These are phyloP conservation scores for Thermochaetoides dissita DNA, from an alignment of 2,329 filamentous ascomycete genomes.

Conservation along the genomic window DNA sequence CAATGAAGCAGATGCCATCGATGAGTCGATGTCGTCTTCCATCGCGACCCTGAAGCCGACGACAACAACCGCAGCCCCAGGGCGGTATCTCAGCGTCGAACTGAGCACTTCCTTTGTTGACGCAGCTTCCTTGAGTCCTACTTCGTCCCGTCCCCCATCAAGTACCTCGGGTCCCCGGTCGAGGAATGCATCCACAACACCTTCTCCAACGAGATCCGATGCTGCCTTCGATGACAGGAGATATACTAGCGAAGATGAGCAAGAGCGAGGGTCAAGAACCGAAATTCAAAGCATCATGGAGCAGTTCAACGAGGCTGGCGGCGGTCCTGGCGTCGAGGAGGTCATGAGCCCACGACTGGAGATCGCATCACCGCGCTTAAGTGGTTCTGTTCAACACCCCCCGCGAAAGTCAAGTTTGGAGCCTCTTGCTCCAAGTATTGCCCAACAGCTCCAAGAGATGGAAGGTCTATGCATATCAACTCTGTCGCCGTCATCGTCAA, in stretches of 20 bases:
- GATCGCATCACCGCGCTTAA: constrained; percentile 63
- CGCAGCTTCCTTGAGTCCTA: constrained; percentile 43
- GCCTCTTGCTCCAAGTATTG: constrained; percentile 41
- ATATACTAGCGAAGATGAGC: constrained; percentile 46
- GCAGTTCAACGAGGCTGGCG: constrained; percentile 68
- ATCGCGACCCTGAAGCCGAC: constrained; percentile 35
- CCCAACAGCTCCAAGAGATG: constrained; percentile 34
- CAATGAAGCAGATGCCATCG: neutral
- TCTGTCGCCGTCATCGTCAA: constrained; percentile 20
- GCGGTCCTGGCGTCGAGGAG: constrained; percentile 60
- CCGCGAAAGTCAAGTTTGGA: constrained; percentile 80
- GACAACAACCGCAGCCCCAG: constrained; percentile 31
- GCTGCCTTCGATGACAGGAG: constrained; percentile 43
- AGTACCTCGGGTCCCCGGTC: constrained; percentile 40
- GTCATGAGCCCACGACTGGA: constrained; percentile 86
- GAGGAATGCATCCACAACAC: constrained; percentile 16
- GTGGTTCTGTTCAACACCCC: constrained; percentile 55
- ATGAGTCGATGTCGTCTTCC: constrained; percentile 29
- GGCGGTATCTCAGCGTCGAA: constrained; percentile 25
- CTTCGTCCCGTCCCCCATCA: constrained; percentile 41
- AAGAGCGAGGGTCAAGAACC: constrained; percentile 56
- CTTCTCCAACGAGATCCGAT: constrained; percentile 42
- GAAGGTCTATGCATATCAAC: constrained; percentile 28
- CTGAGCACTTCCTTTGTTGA: constrained; percentile 32
- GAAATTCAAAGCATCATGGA: constrained; percentile 98